Conservation (phyloP, 805 yeast species). For the Yarrowia divulgata region DNA sequence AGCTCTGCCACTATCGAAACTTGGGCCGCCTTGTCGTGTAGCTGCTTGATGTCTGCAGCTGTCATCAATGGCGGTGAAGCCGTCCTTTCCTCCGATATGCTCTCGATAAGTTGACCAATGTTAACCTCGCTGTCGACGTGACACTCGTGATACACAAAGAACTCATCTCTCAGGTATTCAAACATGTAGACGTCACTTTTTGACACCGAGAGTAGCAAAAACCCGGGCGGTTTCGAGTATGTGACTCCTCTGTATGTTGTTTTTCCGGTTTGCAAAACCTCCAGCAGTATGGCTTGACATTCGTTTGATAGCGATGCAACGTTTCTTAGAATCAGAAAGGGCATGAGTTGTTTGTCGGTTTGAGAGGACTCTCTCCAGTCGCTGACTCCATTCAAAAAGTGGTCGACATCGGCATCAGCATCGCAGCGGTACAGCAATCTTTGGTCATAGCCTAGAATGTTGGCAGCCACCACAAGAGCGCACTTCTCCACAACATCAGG, state of each 20-base stretch:
- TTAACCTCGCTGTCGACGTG: slow-evolving; percentile 28
- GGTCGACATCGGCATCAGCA: slow-evolving; percentile 19
- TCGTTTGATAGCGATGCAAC: slow-evolving; percentile 26
- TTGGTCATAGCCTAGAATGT: slow-evolving; percentile 21
- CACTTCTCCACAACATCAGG: slow-evolving; percentile 24
- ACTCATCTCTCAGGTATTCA: slow-evolving; percentile 30
- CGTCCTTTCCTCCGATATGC: slow-evolving; percentile 11
- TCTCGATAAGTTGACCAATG: slow-evolving; percentile 19
- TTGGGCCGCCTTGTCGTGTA: slow-evolving; percentile 1
- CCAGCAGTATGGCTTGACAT: slow-evolving; percentile 23
- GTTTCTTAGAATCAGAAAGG: slow-evolving; percentile 23
- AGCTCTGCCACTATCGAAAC: slow-evolving; percentile 60
- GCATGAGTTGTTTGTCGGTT: slow-evolving; percentile 4
- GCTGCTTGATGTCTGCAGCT: slow-evolving; percentile 8
- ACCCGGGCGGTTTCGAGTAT: slow-evolving; percentile 26
- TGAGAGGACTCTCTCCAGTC: slow-evolving; percentile 4
- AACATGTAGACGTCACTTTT: slow-evolving; percentile 30
- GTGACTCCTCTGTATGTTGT: slow-evolving; percentile 24
- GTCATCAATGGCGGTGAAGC: slow-evolving; percentile 14
- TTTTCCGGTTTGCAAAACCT: slow-evolving; percentile 20
- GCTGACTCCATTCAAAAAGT: slow-evolving; percentile 13
- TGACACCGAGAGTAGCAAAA: slow-evolving; percentile 15
- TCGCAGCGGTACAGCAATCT: slow-evolving; percentile 8
- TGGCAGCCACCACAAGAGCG: slow-evolving; percentile 29
- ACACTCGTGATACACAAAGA: slow-evolving; percentile 31